Evolutionary conservation across 1,139 yeast species (phyloP), one percentile per base, ranked within the genome.

Genomic region (Blastobotrys elegans): DNA sequence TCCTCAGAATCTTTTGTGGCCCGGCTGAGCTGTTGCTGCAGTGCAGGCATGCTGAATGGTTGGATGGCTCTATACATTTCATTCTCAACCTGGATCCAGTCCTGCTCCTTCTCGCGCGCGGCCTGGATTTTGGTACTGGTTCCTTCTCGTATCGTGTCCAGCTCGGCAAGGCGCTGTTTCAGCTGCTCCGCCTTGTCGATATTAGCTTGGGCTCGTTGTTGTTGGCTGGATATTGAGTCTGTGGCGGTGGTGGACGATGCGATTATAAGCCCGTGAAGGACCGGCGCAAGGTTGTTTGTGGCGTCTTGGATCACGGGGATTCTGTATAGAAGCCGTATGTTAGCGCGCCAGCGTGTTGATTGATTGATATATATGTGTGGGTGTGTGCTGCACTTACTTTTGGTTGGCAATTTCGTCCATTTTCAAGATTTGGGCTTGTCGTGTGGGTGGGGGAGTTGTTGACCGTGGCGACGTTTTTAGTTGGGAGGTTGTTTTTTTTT

Each of bases 21-120:
- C 2, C 53, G 49, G 21, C 60, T 60, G 46, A 72, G 56, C 10
- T 59, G 53, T 10, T 59, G 52, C 26, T 63, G 58, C 4, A 74
- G 52, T 4, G 66, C 62, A 1, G 59, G 58, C 46, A 59, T 56
- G 18, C 73, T 63, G 48, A 66, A 65, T 7, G 67, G 70, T 46
- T 63, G 66, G 21, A 73, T 46, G 0, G 68, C 62, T 5, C 63
- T 58, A 54, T 69, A 70, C 77, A 73, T 73, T 40, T 67, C 67
- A 42, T 69, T 58, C 43, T 70, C 69, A 1, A 56, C 52, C 11
- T 56, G 62, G 10, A 56, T 56, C 63, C 74, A 61, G 36, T 59
- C 57, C 7, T 52, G 41, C 4, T 62, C 67, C 11, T 52, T 43
- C 18, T 43, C 48, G 24, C 57, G 55, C 10, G 59, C 48, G 3